phyloP scores from a whole-genome alignment of 2,329 filamentous ascomycete genomes.

The Xenoacremonium recifei region DNA sequence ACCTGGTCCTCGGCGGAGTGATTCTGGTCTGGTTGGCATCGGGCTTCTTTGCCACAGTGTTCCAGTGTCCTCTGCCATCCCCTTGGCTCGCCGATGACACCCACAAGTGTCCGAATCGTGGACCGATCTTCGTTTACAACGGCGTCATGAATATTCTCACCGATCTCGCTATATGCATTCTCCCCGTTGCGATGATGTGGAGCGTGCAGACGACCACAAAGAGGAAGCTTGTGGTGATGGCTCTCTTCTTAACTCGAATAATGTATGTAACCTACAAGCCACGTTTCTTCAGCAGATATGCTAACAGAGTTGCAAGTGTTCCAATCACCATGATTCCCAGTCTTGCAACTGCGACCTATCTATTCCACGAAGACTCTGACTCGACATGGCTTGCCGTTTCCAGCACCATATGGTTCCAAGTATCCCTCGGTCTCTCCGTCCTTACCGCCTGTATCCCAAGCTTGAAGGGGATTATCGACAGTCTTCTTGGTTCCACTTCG shows the following conservation, averaged over 20 bases:
- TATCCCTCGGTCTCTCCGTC: constrained; percentile 16
- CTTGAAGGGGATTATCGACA: constrained; percentile 22
- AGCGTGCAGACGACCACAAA: constrained; percentile 17
- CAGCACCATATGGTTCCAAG: constrained; percentile 19
- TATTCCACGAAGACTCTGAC: constrained; percentile 14
- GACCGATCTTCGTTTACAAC: constrained; percentile 16
- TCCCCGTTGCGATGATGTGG: constrained; percentile 25
- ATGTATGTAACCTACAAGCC: constrained; percentile 10
- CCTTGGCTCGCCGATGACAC: constrained; percentile 13
- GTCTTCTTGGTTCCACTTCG: constrained; percentile 14
- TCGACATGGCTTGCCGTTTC: constrained; percentile 15
- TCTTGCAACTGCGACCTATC: constrained; percentile 10
- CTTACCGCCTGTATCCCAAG: constrained; percentile 23
- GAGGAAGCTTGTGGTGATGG: constrained; percentile 18
- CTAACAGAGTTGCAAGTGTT: constrained; percentile 10
- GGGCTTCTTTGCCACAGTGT: constrained; percentile 13
- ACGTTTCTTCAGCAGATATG: too few species aligned
- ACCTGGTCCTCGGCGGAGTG: constrained; percentile 9
- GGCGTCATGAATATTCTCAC: constrained; percentile 16
- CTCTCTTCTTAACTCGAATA: constrained; percentile 18
- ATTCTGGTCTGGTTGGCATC: constrained; percentile 11
- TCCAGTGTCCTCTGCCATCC: constrained; percentile 16
- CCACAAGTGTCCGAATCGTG: constrained; percentile 11
- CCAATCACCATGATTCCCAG: constrained; percentile 18
- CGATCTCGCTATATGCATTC: constrained; percentile 12